Conservation (phyloP, 495 filamentous ascomycete species). For the Durotheca rogersii region DNA sequence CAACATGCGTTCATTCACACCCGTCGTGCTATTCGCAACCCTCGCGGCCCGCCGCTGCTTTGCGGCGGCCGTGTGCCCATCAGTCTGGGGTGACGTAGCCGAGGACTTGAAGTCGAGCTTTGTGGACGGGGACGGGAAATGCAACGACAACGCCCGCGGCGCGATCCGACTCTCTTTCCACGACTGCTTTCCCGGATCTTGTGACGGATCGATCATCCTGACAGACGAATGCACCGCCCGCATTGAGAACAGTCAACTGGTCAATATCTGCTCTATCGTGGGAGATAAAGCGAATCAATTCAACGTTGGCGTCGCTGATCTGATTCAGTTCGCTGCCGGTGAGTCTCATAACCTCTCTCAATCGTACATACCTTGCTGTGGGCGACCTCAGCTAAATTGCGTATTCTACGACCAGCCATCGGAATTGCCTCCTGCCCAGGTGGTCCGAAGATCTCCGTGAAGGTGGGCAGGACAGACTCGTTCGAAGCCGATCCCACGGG, state of each 20-base stretch:
- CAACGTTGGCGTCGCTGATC: slow-evolving; percentile 22
- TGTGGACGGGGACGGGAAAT: slow-evolving; percentile 11
- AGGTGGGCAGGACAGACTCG: slow-evolving; percentile 28
- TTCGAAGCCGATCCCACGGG: slow-evolving; percentile 9
- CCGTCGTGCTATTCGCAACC: slow-evolving; percentile 5
- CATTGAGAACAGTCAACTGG: slow-evolving; percentile 19
- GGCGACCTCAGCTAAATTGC: no score
- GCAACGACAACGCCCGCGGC: slow-evolving; percentile 28
- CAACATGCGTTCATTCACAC: slow-evolving; percentile 18
- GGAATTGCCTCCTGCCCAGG: slow-evolving; percentile 23
- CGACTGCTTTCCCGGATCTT: slow-evolving; percentile 28
- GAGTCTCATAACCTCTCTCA: neutral
- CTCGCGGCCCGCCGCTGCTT: slow-evolving; percentile 4
- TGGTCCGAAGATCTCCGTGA: slow-evolving; percentile 21
- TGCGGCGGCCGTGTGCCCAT: slow-evolving; percentile 17
- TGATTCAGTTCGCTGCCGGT: slow-evolving; percentile 32
- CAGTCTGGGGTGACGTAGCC: slow-evolving; percentile 29
- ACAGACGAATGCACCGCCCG: slow-evolving; percentile 26
- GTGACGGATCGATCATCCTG: slow-evolving; percentile 29
- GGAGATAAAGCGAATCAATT: slow-evolving; percentile 24
- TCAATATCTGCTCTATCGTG: slow-evolving; percentile 19
- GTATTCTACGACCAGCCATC: slow-evolving; percentile 10
- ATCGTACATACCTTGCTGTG: neutral
- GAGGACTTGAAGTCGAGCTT: slow-evolving; percentile 23
- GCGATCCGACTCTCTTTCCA: slow-evolving; percentile 30